Evolutionary conservation across 1,284 basidiomycete genomes (phyloP), one percentile per base, ranked within the genome.

Genomic region (Marasmius sp.): DNA sequence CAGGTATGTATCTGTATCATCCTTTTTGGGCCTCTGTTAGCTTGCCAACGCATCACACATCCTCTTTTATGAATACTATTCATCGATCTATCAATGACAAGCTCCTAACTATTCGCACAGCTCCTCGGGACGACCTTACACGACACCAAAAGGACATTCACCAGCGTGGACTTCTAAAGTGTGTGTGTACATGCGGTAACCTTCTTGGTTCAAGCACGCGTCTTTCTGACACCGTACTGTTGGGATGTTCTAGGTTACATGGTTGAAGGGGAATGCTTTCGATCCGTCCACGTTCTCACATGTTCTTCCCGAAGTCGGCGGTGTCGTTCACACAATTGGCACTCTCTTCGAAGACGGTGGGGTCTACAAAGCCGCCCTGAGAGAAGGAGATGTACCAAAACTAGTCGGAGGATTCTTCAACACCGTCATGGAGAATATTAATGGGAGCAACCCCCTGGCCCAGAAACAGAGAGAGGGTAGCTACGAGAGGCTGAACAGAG

Each of bases 261-360:
- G 94, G 94, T 84, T 87, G 67, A 79, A 80, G 64, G 95, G 87
- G 18, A 86, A 92, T 63, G 94, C 94, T 5, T 85, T 95, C 59
- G 77, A 86, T 49, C 94, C 95, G 0, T 77, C 86, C 56, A 82
- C 88, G 10, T 97, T 95, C 75, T 78, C 82, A 14, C 79, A 86
- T 60, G 78, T 95, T 18, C 80, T 97, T 39, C 80, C 85, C 2
- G 75, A 75, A 57, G 85, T 84, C 34, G 85, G 85, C 14, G 94
- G 92, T 3, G 92, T 97, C 27, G 94, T 98, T 41, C 95, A 98
- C 72, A 97, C 97, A 0, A 83, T 98, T n/a, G 97, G 97, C 48
- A 94, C 91, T 45, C 85, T 99, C 55, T 81, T 98, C 54, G 94
- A 97, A 74, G 86, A 88, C 68, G 80, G 50, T 8, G 62, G 81